Conservation (phyloP, 2,329 filamentous ascomycete genomes). For the Trichoderma afroharzianum region DNA sequence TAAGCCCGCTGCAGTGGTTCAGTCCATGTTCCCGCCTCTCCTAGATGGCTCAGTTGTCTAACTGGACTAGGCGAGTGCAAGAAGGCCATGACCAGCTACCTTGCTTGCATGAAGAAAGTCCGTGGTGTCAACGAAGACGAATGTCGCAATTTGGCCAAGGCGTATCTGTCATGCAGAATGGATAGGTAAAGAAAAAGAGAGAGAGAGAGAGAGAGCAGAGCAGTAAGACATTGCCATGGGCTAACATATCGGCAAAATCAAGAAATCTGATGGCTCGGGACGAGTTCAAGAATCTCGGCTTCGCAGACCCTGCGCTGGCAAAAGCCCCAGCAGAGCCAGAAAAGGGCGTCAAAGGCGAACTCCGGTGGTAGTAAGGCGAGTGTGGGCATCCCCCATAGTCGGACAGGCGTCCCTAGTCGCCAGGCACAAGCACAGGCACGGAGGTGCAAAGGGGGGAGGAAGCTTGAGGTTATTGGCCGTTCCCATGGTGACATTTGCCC, state of each 20-base stretch:
- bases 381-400: neutral
- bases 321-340: conserved; percentile 29
- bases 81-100: conserved; percentile 77
- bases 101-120: conserved; percentile 80
- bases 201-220: neutral
- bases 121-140: conserved; percentile 81
- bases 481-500: conserved; percentile 15
- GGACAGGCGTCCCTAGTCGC: conserved; percentile 1
- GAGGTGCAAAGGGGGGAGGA: conserved; percentile 1
- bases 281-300: conserved; percentile 90
- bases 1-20: conserved; percentile 25
- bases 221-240: neutral
- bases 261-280: conserved; percentile 96
- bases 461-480: conserved; percentile 4
- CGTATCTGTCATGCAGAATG: conserved; percentile 90
- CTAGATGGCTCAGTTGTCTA: neutral
- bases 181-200: conserved; percentile 63
- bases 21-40: neutral
- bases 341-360: conserved; percentile 36
- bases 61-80: conserved; percentile 77
- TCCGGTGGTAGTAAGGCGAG: conserved; percentile 31
- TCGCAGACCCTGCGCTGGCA: conserved; percentile 39
- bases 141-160: conserved; percentile 81
- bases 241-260: conserved; percentile 1
- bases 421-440: neutral